Evolutionary conservation across 192 early-diverging fungal genomes (phyloP).

Genomic region (Phycomyces blakesleeanus): DNA sequence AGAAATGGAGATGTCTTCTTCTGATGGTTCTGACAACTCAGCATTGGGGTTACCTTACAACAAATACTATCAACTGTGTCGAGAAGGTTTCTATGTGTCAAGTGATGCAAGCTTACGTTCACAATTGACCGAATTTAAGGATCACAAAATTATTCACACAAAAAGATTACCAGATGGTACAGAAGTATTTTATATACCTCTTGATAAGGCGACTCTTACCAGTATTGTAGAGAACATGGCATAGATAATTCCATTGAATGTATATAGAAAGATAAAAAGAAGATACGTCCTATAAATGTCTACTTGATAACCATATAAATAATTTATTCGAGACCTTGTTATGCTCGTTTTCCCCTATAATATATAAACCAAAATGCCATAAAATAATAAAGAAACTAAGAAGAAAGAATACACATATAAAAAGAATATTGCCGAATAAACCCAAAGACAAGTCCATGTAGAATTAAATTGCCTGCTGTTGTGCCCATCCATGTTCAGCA

Average conservation of each 20-base stretch:
- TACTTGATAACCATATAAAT: not conserved
- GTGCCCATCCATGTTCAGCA: slow-evolving; percentile 23
- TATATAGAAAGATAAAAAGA: slow-evolving; percentile 1
- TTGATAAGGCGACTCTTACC: slow-evolving; percentile 59
- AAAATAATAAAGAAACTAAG: too few species aligned
- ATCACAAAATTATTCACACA: slow-evolving; percentile 85
- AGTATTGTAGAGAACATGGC: slow-evolving; percentile 66
- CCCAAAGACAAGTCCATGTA: not conserved
- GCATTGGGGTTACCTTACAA: slow-evolving; percentile 61
- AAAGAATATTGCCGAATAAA: not conserved
- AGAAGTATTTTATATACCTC: slow-evolving; percentile 72
- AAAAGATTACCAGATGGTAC: slow-evolving; percentile 54
- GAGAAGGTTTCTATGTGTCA: slow-evolving; percentile 80
- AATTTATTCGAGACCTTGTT: too few species aligned
- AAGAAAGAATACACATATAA: too few species aligned
- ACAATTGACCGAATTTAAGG: slow-evolving; percentile 89
- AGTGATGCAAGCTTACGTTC: slow-evolving; percentile 83
- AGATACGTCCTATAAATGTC: not conserved
- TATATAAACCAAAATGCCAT: too few species aligned
- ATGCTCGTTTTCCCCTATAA: too few species aligned
- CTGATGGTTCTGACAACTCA: slow-evolving; percentile 23
- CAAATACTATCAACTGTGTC: slow-evolving; percentile 65
- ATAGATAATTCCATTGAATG: slow-evolving; percentile 6
- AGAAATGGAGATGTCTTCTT: slow-evolving; percentile 31
- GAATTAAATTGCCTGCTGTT: not conserved